Evolutionary conservation across 768 basidiomycete species (phyloP), one percentile per base, ranked within the genome.

Genomic region (Sistotremastrum suecicum): DNA sequence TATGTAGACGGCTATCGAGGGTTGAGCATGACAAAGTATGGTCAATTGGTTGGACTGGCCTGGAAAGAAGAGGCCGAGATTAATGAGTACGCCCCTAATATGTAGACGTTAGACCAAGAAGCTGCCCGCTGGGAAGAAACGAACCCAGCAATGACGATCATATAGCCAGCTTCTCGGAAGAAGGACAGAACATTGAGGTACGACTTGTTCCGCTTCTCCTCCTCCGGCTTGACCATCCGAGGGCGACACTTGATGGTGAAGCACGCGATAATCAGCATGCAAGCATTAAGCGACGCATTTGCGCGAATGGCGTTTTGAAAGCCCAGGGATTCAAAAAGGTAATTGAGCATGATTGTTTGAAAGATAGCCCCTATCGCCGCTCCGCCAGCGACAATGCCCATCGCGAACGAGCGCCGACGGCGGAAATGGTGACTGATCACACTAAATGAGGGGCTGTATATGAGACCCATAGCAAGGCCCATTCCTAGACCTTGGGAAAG

Each of bases 311-410:
- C 64, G 34, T 60, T 65, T 9, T 58, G 62, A 37, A 76, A 69
- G 3, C 79, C 75, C 9, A 70, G 61, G 3, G 51, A 39, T 5
- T 50, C 38, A 41, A 51, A 51, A 31, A 69, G 61, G 36, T 68
- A 63, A 54, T 83, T 81, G 28, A 83, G 62, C 64, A 80, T 69
- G 52, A 80, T 76, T 2, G 77, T 75, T 47, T 78, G 76, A 7
- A 81, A 53, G 28, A 74, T 66, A 7, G 74, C 77, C 2, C 80
- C 80, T 9, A 77, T 55, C n/a, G 71, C 75, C n/a, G 76, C 68
- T 28, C 70, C 71, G n/a, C 73, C 71, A 9, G 74, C 72, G 34
- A 66, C 72, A 38, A 80, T 60, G 9, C 76, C 72, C 49, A 76
- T 73, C 0, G 72, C 75, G 36, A 76, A 55, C 4, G 69, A 66